These are phyloP conservation scores for Pseudonectria foliicola DNA, from an alignment of 2,329 filamentous ascomycete genomes.

Conservation along the genomic window DNA sequence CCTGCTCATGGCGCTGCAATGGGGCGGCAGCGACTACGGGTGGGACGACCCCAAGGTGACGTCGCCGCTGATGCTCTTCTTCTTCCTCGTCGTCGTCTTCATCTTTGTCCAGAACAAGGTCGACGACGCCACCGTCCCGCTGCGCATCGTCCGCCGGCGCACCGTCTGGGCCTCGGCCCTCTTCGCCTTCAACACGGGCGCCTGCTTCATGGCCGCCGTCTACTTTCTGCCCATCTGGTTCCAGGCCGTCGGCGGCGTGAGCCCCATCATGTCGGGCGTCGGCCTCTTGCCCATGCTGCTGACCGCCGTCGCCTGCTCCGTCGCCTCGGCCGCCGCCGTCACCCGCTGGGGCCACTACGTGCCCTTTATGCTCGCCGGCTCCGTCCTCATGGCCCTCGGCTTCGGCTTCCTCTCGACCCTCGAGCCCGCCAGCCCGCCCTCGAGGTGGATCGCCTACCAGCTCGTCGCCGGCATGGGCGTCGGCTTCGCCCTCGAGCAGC, in stretches of 20 bases:
- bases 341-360: slow-evolving; percentile 37
- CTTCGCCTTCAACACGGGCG: slow-evolving; percentile 33
- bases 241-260: slow-evolving; percentile 35
- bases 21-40: slow-evolving; percentile 34
- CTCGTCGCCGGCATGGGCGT: slow-evolving; percentile 26
- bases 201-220: slow-evolving; percentile 23
- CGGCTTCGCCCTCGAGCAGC: slow-evolving; percentile 38
- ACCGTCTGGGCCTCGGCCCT: slow-evolving; percentile 30
- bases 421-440: slow-evolving; percentile 22
- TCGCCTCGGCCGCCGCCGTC: slow-evolving; percentile 28
- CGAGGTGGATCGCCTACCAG: slow-evolving; percentile 40
- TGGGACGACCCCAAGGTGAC: slow-evolving; percentile 19
- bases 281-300: slow-evolving; percentile 35
- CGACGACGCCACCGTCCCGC: slow-evolving; percentile 37
- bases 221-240: slow-evolving; percentile 41
- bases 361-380: slow-evolving; percentile 33
- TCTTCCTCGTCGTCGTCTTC: slow-evolving; percentile 28
- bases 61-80: slow-evolving; percentile 25
- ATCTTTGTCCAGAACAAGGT: slow-evolving; percentile 31
- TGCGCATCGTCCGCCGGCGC: slow-evolving; percentile 33
- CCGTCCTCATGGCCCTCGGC: slow-evolving; percentile 29
- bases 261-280: slow-evolving; percentile 32
- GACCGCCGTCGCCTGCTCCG: slow-evolving; percentile 27
- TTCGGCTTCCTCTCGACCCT: slow-evolving; percentile 38
- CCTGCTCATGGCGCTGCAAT: slow-evolving; percentile 44